A percentile compares a stretch with the other conserved stretches of the same genome.
Conservation (phyloP, 257 asterid genomes). For the Cynanchum wilfordii region DNA sequence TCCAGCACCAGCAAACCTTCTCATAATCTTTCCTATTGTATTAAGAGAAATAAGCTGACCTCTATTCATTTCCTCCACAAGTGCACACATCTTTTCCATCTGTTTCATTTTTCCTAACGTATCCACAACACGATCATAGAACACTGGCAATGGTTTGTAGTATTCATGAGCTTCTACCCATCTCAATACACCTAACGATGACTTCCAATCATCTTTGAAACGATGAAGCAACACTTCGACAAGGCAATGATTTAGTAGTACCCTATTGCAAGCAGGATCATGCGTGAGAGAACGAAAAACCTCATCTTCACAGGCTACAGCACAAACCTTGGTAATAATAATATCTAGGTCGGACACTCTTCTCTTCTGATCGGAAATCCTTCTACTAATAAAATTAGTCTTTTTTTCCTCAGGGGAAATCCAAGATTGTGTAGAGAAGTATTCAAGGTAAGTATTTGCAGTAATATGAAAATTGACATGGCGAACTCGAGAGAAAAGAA, state of each 20-base stretch:
- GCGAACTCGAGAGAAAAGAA: background rate
- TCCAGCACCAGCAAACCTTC: constrained; percentile 76
- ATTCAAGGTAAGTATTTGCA: constrained; percentile 2
- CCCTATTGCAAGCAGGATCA: constrained; percentile 35
- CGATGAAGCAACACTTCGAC: constrained; percentile 52
- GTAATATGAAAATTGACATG: constrained; percentile 3
- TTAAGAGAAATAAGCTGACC: constrained; percentile 39
- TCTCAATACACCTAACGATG: constrained; percentile 69
- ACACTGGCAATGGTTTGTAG: constrained; percentile 45
- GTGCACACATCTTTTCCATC: constrained; percentile 57
- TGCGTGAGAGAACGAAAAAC: constrained; percentile 43
- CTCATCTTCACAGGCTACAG: constrained; percentile 41
- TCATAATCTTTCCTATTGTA: constrained; percentile 65
- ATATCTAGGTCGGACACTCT: constrained; percentile 36
- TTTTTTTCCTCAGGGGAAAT: constrained; percentile 10
- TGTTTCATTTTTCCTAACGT: constrained; percentile 73
- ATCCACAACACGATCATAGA: constrained; percentile 70
- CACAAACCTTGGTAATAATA: constrained; percentile 36
- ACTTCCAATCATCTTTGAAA: constrained; percentile 85
- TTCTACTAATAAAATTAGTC: constrained; percentile 14
- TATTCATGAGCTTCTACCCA: constrained; percentile 57
- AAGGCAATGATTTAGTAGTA: constrained; percentile 39
- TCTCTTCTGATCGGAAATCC: constrained; percentile 19
- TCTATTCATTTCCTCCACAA: constrained; percentile 48
- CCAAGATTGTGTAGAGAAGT: constrained; percentile 26